phyloP scores from a whole-genome alignment of 495 filamentous ascomycete genomes.

The Evernia prunastri region DNA sequence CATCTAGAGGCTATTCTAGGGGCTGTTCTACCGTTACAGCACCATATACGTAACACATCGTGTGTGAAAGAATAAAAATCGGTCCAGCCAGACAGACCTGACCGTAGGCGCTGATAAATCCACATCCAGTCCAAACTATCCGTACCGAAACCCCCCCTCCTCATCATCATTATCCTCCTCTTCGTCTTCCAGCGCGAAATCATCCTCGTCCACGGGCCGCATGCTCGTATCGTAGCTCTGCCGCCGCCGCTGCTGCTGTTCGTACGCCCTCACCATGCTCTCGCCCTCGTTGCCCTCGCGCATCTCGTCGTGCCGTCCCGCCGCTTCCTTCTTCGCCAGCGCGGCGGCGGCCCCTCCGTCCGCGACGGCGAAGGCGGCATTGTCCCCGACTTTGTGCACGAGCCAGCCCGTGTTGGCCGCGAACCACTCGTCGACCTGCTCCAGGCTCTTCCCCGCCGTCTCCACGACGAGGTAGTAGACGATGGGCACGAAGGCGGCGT shows the following conservation, averaged over 20 bases:
- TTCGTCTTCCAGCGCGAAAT: neutral
- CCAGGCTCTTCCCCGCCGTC: slow-evolving; percentile 29
- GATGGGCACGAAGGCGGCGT: slow-evolving; percentile 47
- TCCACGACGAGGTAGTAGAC: slow-evolving; percentile 60
- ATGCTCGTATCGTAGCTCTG: slow-evolving; percentile 8
- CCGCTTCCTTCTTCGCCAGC: neutral
- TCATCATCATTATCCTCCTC: neutral
- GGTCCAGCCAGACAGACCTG: no score
- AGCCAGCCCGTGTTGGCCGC: slow-evolving; percentile 22
- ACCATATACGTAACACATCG: no score
- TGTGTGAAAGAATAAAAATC: no score
- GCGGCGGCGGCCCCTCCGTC: neutral
- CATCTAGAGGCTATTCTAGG: no score
- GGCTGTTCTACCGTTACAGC: no score
- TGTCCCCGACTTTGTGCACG: slow-evolving; percentile 20
- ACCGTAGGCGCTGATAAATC: no score
- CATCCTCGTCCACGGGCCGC: slow-evolving; percentile 3
- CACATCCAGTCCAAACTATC: neutral
- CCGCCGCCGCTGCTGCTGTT: slow-evolving; percentile 6
- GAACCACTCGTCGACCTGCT: slow-evolving; percentile 30
- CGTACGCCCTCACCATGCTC: slow-evolving; percentile 19
- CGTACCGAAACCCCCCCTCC: neutral
- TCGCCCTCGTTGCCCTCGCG: slow-evolving; percentile 2
- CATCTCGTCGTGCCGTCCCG: slow-evolving; percentile 5
- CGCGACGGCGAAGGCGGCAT: neutral